These are phyloP conservation scores for Fusarium sp. DNA, from an alignment of 2,329 filamentous ascomycete genomes.

Conservation along the genomic window DNA sequence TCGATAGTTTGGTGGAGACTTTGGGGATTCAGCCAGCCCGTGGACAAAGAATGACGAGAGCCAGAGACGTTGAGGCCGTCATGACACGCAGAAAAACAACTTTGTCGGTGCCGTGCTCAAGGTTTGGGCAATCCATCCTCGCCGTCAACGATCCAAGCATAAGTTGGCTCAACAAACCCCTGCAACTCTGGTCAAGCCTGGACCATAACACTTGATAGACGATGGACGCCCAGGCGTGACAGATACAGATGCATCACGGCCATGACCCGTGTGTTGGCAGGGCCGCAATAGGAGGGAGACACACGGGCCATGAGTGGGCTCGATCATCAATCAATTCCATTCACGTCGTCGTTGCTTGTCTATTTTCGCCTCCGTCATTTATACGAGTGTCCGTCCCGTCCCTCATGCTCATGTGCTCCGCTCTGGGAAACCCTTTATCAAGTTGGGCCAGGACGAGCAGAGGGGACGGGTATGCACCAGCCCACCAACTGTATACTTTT, in stretches of 20 bases:
- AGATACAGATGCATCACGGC: no score
- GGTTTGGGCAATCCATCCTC: conserved; percentile 8
- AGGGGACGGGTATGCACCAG: not conserved
- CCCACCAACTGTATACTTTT: not conserved
- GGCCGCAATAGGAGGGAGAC: conserved; percentile 20
- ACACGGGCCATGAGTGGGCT: conserved; percentile 44
- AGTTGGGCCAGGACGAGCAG: conserved; percentile 11
- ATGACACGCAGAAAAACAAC: conserved; percentile 2
- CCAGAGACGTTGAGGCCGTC: conserved; percentile 15
- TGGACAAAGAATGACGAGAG: conserved; percentile 21
- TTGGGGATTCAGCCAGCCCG: conserved; percentile 15
- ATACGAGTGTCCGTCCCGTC: conserved; percentile 15
- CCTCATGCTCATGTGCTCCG: no score
- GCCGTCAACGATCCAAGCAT: conserved; percentile 9
- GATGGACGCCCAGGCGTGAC: not conserved
- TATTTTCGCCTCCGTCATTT: conserved; percentile 20
- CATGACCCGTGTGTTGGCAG: conserved; percentile 30
- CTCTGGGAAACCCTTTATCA: not conserved
- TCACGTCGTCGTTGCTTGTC: conserved; percentile 17
- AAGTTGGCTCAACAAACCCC: conserved; percentile 1
- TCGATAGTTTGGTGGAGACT: conserved; percentile 37
- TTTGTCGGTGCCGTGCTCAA: conserved; percentile 8
- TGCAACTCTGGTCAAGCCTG: not conserved
- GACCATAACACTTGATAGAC: conserved; percentile 3
- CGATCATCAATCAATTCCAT: conserved; percentile 22